Evolutionary conservation across 2,329 filamentous ascomycete species (phyloP).

Genomic region (Coleophoma eucalyptorum): DNA sequence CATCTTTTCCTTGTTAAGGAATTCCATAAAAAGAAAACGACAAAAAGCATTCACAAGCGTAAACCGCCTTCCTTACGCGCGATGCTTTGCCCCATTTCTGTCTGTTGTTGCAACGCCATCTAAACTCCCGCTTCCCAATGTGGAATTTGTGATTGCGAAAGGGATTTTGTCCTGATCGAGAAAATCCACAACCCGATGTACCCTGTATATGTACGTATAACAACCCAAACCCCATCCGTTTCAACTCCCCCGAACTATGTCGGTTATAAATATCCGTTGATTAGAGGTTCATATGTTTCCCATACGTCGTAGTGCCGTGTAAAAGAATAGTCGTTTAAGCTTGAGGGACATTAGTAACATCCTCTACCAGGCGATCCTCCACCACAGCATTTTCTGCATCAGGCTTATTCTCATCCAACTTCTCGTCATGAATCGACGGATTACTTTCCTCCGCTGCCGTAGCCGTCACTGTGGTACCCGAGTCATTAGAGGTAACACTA

Average conservation of each 20-base stretch:
- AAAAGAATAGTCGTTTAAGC: background rate
- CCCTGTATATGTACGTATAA: background rate
- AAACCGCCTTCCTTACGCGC: too few species aligned
- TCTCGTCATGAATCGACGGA: slow-evolving; percentile 12
- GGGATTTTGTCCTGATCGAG: too few species aligned
- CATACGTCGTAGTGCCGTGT: too few species aligned
- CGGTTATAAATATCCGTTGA: background rate
- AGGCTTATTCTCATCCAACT: slow-evolving; percentile 1
- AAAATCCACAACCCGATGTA: too few species aligned
- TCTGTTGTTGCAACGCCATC: too few species aligned
- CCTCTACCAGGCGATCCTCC: background rate
- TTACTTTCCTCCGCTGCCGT: background rate
- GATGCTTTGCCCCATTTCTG: too few species aligned
- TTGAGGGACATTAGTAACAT: background rate
- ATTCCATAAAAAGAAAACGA: too few species aligned
- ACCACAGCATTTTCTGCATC: background rate
- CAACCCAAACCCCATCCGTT: background rate
- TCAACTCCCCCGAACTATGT: background rate
- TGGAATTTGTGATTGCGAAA: too few species aligned
- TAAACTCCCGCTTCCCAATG: too few species aligned
- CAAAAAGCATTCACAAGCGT: too few species aligned
- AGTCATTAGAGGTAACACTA: background rate
- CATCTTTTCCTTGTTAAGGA: too few species aligned
- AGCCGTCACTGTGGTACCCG: background rate
- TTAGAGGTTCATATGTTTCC: background rate